Conservation (phyloP, 2,329 filamentous ascomycete genomes). For the Rutstroemia sp. region DNA sequence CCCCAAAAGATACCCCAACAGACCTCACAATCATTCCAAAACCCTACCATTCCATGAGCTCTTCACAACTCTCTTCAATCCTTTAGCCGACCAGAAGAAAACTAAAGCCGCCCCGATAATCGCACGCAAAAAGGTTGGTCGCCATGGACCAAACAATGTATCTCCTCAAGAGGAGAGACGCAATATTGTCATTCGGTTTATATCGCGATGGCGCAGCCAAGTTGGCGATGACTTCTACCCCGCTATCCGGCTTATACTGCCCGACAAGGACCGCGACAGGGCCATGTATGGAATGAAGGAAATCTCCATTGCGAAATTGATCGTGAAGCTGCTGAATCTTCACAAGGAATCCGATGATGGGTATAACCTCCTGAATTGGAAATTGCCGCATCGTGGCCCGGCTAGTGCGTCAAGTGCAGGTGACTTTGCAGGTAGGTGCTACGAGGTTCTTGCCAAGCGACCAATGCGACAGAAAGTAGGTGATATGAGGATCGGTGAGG, state of each 20-base stretch:
- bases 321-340: conserved; percentile 91
- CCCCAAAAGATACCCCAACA: conserved; percentile 61
- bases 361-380: conserved; percentile 83
- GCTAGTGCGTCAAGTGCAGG: conserved; percentile 60
- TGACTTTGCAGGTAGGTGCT: conserved; percentile 87
- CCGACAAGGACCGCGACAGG: conserved; percentile 86
- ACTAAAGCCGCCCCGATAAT: conserved; percentile 40
- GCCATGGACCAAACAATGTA: conserved; percentile 47
- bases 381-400: conserved; percentile 65
- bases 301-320: conserved; percentile 76
- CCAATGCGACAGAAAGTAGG: conserved; percentile 68
- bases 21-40: conserved; percentile 70
- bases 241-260: conserved; percentile 82
- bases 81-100: conserved; percentile 69
- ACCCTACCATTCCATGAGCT: conserved; percentile 80
- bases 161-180: conserved; percentile 72
- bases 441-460: conserved; percentile 76
- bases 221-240: conserved; percentile 93
- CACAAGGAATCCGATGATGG: conserved; percentile 86
- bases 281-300: conserved; percentile 94
- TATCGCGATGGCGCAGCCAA: conserved; percentile 76
- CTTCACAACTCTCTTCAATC: conserved; percentile 73
- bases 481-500: conserved; percentile 77
- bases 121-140: conserved; percentile 43
- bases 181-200: conserved; percentile 78